phyloP scores from a whole-genome alignment of 2,329 filamentous ascomycete species.

The Stenocarpella maydis region DNA sequence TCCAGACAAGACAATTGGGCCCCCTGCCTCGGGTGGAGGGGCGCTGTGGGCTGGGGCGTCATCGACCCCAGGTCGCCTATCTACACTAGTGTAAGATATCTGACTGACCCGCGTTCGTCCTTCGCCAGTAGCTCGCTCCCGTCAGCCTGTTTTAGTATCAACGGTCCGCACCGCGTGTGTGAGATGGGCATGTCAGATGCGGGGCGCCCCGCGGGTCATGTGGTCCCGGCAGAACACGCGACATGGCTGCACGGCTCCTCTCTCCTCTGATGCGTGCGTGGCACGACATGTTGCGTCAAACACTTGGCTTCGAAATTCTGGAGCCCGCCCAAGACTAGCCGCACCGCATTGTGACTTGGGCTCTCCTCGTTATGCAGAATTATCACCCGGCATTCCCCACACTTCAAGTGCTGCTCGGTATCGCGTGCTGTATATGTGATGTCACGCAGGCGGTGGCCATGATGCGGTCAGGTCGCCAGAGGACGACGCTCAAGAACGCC shows the following conservation, averaged over 20 bases:
- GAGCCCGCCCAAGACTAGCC: not conserved
- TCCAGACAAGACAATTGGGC: not conserved
- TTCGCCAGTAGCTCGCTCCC: not conserved
- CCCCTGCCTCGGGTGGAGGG: not conserved
- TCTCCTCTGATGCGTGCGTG: too few species aligned
- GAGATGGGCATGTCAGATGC: constrained; percentile 14
- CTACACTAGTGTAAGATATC: too few species aligned
- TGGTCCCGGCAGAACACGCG: not conserved
- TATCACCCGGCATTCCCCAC: not conserved
- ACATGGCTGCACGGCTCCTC: not conserved
- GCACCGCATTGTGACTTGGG: not conserved
- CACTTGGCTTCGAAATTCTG: too few species aligned
- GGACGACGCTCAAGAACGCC: not conserved
- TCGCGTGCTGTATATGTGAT: not conserved
- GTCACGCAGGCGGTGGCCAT: not conserved
- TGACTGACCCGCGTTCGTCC: not conserved
- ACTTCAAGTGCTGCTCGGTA: not conserved
- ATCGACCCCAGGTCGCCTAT: too few species aligned
- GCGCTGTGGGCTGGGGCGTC: not conserved
- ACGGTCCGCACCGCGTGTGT: not conserved
- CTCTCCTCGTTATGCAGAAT: not conserved
- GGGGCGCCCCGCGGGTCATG: not conserved
- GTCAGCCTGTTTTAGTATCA: not conserved
- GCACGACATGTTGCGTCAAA: too few species aligned
- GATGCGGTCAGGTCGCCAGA: not conserved